Percentiles rank a stretch among this genome's conserved stretches.
Evolutionary conservation across 352 stramenopile species (phyloP).

Genomic region (Phytophthora ramorum): DNA sequence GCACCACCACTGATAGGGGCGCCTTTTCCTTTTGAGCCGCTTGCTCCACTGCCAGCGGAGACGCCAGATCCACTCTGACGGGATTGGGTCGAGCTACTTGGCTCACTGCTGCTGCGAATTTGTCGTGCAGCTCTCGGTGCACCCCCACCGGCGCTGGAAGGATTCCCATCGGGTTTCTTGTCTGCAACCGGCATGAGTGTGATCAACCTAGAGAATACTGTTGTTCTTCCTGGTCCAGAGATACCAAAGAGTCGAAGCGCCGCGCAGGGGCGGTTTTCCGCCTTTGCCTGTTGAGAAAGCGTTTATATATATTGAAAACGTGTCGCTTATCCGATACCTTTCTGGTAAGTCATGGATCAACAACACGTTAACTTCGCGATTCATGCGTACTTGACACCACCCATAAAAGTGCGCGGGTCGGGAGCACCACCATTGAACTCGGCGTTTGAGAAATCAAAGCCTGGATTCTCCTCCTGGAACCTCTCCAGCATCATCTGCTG

Average conservation of each 20-base stretch:
- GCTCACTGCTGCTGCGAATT: constrained; percentile 48
- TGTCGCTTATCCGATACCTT: not conserved
- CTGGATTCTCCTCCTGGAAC: constrained; percentile 98
- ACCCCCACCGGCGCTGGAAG: constrained; percentile 36
- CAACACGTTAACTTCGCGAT: no score
- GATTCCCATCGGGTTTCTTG: constrained; percentile 35
- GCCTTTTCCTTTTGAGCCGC: constrained; percentile 22
- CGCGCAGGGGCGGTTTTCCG: constrained; percentile 15
- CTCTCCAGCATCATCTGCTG: constrained; percentile 97
- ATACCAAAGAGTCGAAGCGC: constrained; percentile 6
- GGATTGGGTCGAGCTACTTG: constrained; percentile 17
- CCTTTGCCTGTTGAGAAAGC: constrained; percentile 24
- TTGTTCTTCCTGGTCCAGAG: not conserved
- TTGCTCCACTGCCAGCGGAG: constrained; percentile 8
- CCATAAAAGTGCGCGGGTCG: constrained; percentile 98
- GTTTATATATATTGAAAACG: constrained; percentile 22
- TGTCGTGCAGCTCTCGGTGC: constrained; percentile 36
- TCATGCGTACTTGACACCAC: constrained; percentile 91
- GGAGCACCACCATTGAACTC: constrained; percentile 97
- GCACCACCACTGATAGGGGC: constrained; percentile 14
- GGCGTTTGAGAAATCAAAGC: constrained; percentile 98
- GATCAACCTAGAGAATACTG: no score
- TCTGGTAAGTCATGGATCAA: not conserved
- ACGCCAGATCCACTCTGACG: constrained; percentile 20
- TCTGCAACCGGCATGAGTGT: constrained; percentile 22